phyloP scores from a whole-genome alignment of 176 grass and related monocot species.

The Avena sativa region DNA sequence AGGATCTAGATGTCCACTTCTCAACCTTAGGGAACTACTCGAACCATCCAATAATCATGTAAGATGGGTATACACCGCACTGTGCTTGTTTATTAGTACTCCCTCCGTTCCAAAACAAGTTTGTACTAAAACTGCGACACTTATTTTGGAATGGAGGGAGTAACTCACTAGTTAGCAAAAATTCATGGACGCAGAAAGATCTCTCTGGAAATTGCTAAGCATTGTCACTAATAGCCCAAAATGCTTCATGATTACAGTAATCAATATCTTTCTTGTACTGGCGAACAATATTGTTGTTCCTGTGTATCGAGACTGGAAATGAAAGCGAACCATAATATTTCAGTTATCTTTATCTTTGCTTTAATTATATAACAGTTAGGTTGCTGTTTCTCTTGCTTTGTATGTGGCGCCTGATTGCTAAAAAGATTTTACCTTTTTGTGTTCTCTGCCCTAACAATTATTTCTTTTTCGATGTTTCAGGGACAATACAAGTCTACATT shows the following conservation, averaged over 20 bases:
- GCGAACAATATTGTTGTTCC: neutral
- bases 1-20: neutral
- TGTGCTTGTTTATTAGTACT: neutral
- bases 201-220: neutral
- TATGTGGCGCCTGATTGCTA: neutral
- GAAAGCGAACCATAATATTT: neutral
- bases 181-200: neutral
- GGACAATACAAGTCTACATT: constrained; percentile 99
- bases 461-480: constrained; percentile 61
- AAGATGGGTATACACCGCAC: neutral
- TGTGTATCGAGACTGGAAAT: neutral
- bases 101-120: too few species aligned
- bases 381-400: neutral
- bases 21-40: neutral
- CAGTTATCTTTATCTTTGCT: neutral
- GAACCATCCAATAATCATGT: neutral
- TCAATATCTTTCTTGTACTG: neutral
- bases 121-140: too few species aligned
- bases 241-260: neutral
- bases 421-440: neutral
- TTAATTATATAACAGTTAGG: neutral
- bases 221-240: neutral
- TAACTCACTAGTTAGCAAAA: neutral
- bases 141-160: too few species aligned
- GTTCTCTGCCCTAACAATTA: constrained; percentile 32